phyloP scores from a whole-genome alignment of 1,284 basidiomycete genomes.

The Kwoniella shivajii region DNA sequence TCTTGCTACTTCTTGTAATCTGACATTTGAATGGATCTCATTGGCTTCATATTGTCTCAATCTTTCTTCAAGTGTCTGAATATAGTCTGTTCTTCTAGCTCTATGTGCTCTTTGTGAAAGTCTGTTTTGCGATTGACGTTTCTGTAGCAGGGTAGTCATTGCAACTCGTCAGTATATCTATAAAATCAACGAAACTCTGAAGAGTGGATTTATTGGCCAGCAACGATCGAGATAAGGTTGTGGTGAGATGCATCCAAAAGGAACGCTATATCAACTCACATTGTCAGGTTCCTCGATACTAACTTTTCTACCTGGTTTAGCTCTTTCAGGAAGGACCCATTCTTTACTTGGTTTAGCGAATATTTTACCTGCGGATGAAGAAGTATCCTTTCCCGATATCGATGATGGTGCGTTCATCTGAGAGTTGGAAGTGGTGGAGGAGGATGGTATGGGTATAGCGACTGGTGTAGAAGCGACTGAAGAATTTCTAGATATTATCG shows the following conservation, averaged over 20 bases:
- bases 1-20: constrained; percentile 80
- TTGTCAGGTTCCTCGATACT: constrained; percentile 66
- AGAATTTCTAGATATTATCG: constrained; percentile 1
- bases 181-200: too few relatives aligned
- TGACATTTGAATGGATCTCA: constrained; percentile 84
- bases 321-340: constrained; percentile 85
- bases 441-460: constrained; percentile 1
- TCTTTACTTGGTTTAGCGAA: constrained; percentile 70
- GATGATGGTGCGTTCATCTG: neutral
- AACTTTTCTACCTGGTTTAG: constrained; percentile 85
- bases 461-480: constrained; percentile 2
- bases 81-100: constrained; percentile 85
- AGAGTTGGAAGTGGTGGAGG: neutral
- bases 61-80: constrained; percentile 84
- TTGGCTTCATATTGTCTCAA: constrained; percentile 84
- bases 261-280: constrained; percentile 33
- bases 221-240: too few relatives aligned
- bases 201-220: too few relatives aligned
- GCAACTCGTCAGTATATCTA: neutral
- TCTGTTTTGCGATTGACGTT: constrained; percentile 58
- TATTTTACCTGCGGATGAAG: constrained; percentile 51
- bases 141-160: constrained; percentile 12
- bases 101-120: constrained; percentile 88
- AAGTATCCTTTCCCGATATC: constrained; percentile 44
- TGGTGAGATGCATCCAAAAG: too few relatives aligned